phyloP scores from a whole-genome alignment of 208 protist species.

The Kentomonas sorsogonicus region DNA sequence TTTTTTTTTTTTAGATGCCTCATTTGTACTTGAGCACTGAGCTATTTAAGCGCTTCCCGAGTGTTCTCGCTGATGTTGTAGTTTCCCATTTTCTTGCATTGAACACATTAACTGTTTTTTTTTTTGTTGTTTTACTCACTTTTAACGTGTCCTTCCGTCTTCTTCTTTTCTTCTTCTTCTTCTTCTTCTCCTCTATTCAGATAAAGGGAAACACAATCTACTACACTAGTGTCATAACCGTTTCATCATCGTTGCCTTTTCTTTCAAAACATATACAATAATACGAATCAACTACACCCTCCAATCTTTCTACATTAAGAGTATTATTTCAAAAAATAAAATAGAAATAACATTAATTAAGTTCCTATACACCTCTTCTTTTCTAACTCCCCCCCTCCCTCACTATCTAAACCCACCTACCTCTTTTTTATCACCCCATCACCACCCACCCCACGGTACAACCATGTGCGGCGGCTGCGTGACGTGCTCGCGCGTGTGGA shows the following conservation, averaged over 20 bases:
- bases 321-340: too few species aligned
- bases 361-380: background rate
- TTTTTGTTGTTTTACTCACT: conserved; percentile 10
- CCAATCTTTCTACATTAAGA: too few species aligned
- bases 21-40: too few species aligned
- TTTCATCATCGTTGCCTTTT: background rate
- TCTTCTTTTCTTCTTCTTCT: conserved; percentile 14
- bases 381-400: background rate
- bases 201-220: background rate
- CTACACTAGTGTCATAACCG: background rate
- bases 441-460: conserved; percentile 6
- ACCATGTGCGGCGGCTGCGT: conserved; percentile 5
- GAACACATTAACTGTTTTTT: conserved; percentile 4
- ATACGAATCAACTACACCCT: too few species aligned
- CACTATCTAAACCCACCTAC: background rate
- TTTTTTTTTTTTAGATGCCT: too few species aligned
- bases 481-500: background rate
- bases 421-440: conserved; percentile 16
- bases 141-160: conserved; percentile 2
- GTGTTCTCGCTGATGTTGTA: too few species aligned
- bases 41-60: background rate
- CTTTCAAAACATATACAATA: too few species aligned
- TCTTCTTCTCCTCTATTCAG: conserved; percentile 9
- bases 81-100: conserved; percentile 1
- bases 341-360: conserved; percentile 2